These are phyloP conservation scores for Pythium oligandrum DNA, from an alignment of 352 stramenopile species.

Conservation along the genomic window DNA sequence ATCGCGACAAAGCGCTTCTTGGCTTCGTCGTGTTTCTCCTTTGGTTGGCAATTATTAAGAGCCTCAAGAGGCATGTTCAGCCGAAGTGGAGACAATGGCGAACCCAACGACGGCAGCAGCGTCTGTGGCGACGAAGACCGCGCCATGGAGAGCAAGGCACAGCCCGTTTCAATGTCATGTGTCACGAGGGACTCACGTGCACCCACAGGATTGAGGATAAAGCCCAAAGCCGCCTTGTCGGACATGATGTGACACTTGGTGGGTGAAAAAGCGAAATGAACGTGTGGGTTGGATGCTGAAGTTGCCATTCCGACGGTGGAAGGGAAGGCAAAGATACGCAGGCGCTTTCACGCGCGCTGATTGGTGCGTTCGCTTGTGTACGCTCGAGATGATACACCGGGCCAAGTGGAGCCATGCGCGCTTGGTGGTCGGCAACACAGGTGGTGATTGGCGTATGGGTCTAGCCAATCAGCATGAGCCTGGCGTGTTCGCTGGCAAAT, in stretches of 20 bases:
- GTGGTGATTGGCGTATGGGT: too few relatives aligned
- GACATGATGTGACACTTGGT: constrained; percentile 5
- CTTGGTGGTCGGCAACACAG: too few relatives aligned
- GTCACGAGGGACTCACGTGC: not conserved
- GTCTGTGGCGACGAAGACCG: not conserved
- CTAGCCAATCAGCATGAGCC: too few relatives aligned
- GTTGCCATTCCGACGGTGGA: too few relatives aligned
- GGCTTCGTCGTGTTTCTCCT: too few relatives aligned
- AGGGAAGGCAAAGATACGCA: too few relatives aligned
- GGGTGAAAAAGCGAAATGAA: not conserved
- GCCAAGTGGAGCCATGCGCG: too few relatives aligned
- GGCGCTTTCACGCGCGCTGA: too few relatives aligned
- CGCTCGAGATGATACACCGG: not conserved
- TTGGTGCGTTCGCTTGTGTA: not conserved
- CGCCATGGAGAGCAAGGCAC: not conserved
- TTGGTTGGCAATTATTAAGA: too few relatives aligned
- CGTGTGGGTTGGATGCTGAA: not conserved
- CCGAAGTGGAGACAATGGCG: not conserved
- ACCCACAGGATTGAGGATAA: constrained; percentile 16
- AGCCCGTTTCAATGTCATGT: too few relatives aligned
- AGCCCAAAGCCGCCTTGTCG: constrained; percentile 13
- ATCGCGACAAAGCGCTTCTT: constrained; percentile 19
- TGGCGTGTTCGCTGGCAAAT: too few relatives aligned
- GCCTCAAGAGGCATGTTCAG: too few relatives aligned
- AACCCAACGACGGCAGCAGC: not conserved